Percentiles rank a stretch among this genome's conserved stretches.
Conservation (phyloP, 768 basidiomycete species). For the Tricholoma hemisulphureum region DNA sequence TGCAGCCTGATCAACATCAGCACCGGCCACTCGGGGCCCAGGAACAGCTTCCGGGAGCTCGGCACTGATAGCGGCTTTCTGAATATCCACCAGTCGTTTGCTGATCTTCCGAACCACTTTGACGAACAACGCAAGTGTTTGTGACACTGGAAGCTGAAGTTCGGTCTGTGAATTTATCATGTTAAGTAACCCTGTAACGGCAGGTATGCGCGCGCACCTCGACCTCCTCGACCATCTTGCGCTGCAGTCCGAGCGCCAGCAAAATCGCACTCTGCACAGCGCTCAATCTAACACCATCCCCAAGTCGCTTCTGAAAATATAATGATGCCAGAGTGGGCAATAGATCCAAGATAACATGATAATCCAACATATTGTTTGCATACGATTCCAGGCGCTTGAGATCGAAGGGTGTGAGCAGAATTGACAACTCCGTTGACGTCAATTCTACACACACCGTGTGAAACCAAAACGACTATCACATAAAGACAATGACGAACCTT, state of each 20-base stretch:
- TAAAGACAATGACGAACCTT: conserved; percentile 28
- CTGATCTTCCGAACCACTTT: conserved; percentile 87
- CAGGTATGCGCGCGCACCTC: conserved; percentile 51
- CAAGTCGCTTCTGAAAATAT: conserved; percentile 78
- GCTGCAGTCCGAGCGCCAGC: conserved; percentile 84
- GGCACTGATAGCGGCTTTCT: conserved; percentile 72
- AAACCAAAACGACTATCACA: neutral
- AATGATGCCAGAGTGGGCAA: conserved; percentile 78
- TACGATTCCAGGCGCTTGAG: conserved; percentile 95
- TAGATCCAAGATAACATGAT: conserved; percentile 92
- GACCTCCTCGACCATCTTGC: conserved; percentile 85
- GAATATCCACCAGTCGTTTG: conserved; percentile 71
- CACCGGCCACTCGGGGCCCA: neutral
- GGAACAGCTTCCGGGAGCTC: conserved; percentile 49
- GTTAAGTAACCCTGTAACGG: neutral
- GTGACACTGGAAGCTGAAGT: conserved; percentile 80
- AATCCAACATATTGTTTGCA: conserved; percentile 93
- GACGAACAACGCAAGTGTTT: conserved; percentile 85
- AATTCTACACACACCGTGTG: conserved; percentile 23
- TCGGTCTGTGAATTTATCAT: conserved; percentile 51
- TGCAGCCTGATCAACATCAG: conserved; percentile 2
- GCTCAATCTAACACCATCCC: conserved; percentile 65
- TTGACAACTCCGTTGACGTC: conserved; percentile 44
- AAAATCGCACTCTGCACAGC: conserved; percentile 92
- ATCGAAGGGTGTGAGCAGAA: conserved; percentile 85